Evolutionary conservation across 2,329 filamentous ascomycete genomes (phyloP).

Genomic region (Colletotrichum liaoningense): DNA sequence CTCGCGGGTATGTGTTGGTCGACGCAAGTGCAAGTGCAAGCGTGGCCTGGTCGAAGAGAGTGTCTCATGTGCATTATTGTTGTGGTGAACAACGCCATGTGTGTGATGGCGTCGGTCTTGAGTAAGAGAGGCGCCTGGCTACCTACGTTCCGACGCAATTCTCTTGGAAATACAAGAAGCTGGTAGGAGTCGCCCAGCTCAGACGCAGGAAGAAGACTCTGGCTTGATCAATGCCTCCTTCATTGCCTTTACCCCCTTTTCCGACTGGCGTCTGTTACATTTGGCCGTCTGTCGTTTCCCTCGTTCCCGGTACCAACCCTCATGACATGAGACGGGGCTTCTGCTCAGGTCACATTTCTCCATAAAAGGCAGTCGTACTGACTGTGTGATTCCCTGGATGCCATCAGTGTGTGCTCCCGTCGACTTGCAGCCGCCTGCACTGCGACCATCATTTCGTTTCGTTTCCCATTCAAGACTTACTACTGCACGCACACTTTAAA

Average conservation of each 20-base stretch:
- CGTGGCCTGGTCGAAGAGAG: background rate
- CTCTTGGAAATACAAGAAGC: slow-evolving; percentile 26
- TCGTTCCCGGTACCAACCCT: slow-evolving; percentile 9
- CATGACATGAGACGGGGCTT: background rate
- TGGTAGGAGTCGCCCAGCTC: slow-evolving; percentile 14
- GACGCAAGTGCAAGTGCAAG: slow-evolving; percentile 21
- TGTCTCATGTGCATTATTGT: background rate
- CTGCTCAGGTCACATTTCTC: slow-evolving; percentile 14
- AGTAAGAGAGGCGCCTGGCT: slow-evolving; percentile 20
- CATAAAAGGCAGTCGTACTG: slow-evolving; percentile 27
- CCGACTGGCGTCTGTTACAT: slow-evolving; percentile 19
- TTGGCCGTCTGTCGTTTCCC: slow-evolving; percentile 13
- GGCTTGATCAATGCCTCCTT: slow-evolving; percentile 9
- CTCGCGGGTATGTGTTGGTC: slow-evolving; percentile 12
- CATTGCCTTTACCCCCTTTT: slow-evolving; percentile 8
- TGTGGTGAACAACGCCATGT: background rate
- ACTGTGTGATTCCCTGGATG: slow-evolving; percentile 14
- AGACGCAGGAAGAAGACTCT: slow-evolving; percentile 2
- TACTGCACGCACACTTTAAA: slow-evolving; percentile 28
- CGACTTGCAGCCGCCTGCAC: slow-evolving; percentile 21
- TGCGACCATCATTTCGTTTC: slow-evolving; percentile 24
- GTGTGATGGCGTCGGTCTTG: slow-evolving; percentile 9
- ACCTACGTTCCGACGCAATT: background rate
- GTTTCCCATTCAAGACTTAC: slow-evolving; percentile 18
- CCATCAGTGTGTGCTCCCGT: slow-evolving; percentile 18